phyloP scores from a whole-genome alignment of 352 stramenopile genomes.

The Globisporangium cederbergense region DNA sequence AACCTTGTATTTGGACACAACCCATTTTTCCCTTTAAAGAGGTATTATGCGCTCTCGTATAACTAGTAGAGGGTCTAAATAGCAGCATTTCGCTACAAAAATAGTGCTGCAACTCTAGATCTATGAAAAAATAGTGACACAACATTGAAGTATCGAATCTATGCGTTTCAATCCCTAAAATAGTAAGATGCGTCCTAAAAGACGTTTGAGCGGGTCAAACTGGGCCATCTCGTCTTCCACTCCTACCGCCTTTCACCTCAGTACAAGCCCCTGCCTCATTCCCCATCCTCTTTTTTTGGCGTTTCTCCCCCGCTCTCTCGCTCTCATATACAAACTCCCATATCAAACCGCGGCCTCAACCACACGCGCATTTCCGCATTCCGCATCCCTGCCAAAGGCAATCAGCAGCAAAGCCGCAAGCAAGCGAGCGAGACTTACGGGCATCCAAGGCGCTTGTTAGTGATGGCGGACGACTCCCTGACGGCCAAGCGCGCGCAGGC shows the following conservation, averaged over 20 bases:
- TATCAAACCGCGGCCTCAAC: constrained; percentile 5
- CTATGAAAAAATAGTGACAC: no score
- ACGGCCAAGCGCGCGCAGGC: constrained; percentile 21
- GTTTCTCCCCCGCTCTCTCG: constrained; percentile 7
- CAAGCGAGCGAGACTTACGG: neutral
- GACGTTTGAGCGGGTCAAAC: no score
- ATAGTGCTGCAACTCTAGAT: no score
- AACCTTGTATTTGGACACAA: no score
- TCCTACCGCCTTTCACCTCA: neutral
- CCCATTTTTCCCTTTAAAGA: no score
- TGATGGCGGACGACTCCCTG: constrained; percentile 4
- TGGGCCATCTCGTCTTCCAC: neutral
- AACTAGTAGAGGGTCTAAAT: no score
- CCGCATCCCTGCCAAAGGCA: constrained; percentile 2
- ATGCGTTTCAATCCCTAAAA: no score
- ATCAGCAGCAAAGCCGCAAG: neutral
- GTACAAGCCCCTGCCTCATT: neutral
- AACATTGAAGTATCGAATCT: no score
- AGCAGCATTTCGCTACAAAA: no score
- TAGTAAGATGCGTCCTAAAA: no score
- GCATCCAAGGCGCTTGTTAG: no score
- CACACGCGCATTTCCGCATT: neutral
- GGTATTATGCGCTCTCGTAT: no score
- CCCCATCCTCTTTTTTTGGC: neutral
- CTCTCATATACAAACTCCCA: constrained; percentile 10